Evolutionary conservation across 2,329 filamentous ascomycete genomes (phyloP), one percentile per base, ranked within the genome.

Genomic region (Penicillium olsonii): DNA sequence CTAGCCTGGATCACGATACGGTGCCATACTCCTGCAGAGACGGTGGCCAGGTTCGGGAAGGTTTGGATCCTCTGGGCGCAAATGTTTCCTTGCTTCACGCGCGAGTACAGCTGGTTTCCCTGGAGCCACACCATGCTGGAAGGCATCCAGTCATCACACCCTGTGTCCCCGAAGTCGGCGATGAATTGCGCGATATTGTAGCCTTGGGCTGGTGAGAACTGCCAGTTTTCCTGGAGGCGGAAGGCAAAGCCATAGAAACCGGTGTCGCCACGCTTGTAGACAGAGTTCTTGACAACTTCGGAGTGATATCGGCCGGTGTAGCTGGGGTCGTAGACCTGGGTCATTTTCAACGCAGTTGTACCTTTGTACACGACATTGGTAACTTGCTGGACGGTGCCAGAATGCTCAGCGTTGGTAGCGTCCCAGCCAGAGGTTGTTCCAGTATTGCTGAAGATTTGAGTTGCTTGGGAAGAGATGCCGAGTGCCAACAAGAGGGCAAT

Each of bases 161-260:
- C 65, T 3, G 71, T 66, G 52, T 72, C 69, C 1, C 64, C 62
- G 52, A 78, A 78, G 54, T 79, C 69, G 47, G 76, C 75, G 55
- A 80, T 80, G 67, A 79, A 80, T 63, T 80, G 77, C 0, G 71
- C 75, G 37, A 79, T 61, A 64, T 79, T 77, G 65, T 75, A 80
- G 41, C 61, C 65, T 61, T 78, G 75, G 1, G 64, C 61, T 12
- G 66, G 65, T n/a, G 61, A 56, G 58, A 77, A 78, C 53, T 80
- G 62, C 78, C 77, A 80, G 49, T 66, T 45, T 1, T 73, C 59
- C 20, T 72, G 68, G 7, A 81, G 71, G 14, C 75, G 74, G 66
- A 81, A 80, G 0, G 68, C 64, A 60, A 80, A 81, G 29, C 77
- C 76, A 66, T 80, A 80, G 65, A 74, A 78, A 19, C 71, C 72